These are phyloP conservation scores for Kodamaea leandrae DNA, from an alignment of 805 yeast genomes.

Conservation along the genomic window DNA sequence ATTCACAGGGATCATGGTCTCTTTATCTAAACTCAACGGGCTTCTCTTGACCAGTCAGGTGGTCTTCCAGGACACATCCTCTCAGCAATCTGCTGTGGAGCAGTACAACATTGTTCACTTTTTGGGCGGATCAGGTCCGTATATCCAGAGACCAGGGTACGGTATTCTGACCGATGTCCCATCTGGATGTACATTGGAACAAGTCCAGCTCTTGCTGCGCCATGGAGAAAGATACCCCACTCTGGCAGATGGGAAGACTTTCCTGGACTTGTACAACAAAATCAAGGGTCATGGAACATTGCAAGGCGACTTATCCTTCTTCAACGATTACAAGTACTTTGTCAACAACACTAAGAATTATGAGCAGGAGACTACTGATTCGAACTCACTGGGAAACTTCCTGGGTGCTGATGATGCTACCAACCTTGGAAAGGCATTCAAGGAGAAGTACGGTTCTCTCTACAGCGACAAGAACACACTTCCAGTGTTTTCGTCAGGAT, in stretches of 20 bases:
- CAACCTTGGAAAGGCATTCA: constrained; percentile 22
- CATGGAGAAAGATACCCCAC: constrained; percentile 80
- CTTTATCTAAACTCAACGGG: constrained; percentile 19
- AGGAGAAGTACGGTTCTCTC: constrained; percentile 20
- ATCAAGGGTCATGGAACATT: constrained; percentile 15
- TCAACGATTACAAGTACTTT: constrained; percentile 21
- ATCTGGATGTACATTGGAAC: constrained; percentile 51
- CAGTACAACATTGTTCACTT: constrained; percentile 49
- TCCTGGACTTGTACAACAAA: constrained; percentile 16
- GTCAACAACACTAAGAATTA: constrained; percentile 17
- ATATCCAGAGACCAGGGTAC: constrained; percentile 46
- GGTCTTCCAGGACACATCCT: constrained; percentile 30
- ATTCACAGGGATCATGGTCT: constrained; percentile 13
- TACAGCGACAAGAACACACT: constrained; percentile 14
- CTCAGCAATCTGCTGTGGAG: constrained; percentile 36
- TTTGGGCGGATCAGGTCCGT: constrained; percentile 56
- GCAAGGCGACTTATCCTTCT: constrained; percentile 20
- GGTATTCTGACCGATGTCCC: constrained; percentile 51
- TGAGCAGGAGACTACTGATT: constrained; percentile 23
- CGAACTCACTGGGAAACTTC: constrained; percentile 21
- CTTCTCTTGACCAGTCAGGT: constrained; percentile 18
- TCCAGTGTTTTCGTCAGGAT: constrained; percentile 22
- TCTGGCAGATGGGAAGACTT: constrained; percentile 5
- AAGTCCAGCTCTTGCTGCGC: constrained; percentile 67
- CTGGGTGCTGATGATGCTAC: constrained; percentile 23